Evolutionary conservation across 2,329 filamentous ascomycete species (phyloP).

Genomic region (Rutstroemia sp.): DNA sequence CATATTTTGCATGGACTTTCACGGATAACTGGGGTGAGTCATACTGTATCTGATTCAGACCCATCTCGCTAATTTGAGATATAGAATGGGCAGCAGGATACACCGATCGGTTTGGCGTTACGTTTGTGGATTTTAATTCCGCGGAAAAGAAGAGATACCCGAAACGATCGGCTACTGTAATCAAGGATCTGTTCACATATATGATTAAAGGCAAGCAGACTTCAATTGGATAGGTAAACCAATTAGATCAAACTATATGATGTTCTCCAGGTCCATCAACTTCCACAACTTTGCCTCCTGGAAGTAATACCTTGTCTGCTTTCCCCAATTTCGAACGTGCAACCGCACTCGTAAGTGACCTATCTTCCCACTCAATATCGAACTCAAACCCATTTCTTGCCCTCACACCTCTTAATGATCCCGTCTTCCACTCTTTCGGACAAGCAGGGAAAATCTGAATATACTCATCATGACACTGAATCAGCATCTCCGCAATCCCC

Average conservation of each 20-base stretch:
- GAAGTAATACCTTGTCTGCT: not conserved
- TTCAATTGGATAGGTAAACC: too few species aligned
- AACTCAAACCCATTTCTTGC: not conserved
- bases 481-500: conserved; percentile 38
- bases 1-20: conserved; percentile 80
- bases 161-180: conserved; percentile 71
- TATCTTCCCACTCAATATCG: not conserved
- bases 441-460: not conserved
- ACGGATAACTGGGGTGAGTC: conserved; percentile 46
- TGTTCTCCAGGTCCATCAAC: not conserved
- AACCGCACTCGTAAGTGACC: not conserved
- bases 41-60: too few species aligned
- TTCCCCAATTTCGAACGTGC: not conserved
- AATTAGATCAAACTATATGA: not conserved
- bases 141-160: conserved; percentile 70
- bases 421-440: not conserved
- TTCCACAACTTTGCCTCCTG: not conserved
- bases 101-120: conserved; percentile 75
- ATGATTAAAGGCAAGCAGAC: conserved; percentile 52
- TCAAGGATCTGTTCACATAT: conserved; percentile 63
- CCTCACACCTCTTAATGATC: not conserved
- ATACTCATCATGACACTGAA: conserved; percentile 32
- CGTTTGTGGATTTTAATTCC: conserved; percentile 66
- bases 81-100: conserved; percentile 61
- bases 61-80: not conserved